These are phyloP conservation scores for Pseudomonodictys pantanalensis DNA, from an alignment of 495 filamentous ascomycete genomes.

Conservation along the genomic window DNA sequence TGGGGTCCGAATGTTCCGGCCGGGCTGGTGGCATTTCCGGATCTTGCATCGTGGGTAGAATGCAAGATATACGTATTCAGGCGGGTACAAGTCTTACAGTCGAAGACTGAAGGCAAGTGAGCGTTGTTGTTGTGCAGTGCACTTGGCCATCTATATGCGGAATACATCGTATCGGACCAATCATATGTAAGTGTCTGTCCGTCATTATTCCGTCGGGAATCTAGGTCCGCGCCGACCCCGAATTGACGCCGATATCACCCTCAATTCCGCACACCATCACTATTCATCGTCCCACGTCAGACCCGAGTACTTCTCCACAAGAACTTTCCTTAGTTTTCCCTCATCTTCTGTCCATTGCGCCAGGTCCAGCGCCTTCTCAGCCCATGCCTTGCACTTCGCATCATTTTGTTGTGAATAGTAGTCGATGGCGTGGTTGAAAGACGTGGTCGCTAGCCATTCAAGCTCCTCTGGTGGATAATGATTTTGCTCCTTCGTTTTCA, in stretches of 20 bases:
- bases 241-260: too few relatives aligned
- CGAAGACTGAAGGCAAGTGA: neutral
- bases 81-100: neutral
- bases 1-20: slow-evolving; percentile 7
- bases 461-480: slow-evolving; percentile 68
- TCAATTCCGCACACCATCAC: neutral
- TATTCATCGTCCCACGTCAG: slow-evolving; percentile 21
- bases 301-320: slow-evolving; percentile 51
- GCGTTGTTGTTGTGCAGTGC: neutral
- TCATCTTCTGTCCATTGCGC: slow-evolving; percentile 55
- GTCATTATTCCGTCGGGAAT: too few relatives aligned
- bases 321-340: slow-evolving; percentile 48
- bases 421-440: slow-evolving; percentile 77
- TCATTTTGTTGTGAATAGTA: slow-evolving; percentile 59
- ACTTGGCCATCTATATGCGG: slow-evolving; percentile 2
- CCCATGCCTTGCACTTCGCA: slow-evolving; percentile 61
- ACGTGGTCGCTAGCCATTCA: slow-evolving; percentile 68
- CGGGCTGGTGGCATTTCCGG: neutral
- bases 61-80: neutral
- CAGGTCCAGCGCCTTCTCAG: slow-evolving; percentile 60
- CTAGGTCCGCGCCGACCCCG: too few relatives aligned
- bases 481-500: slow-evolving; percentile 31
- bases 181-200: slow-evolving; percentile 5
- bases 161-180: slow-evolving; percentile 20
- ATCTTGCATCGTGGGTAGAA: neutral